These are phyloP conservation scores for Colletotrichum sp. DNA, from an alignment of 2,329 filamentous ascomycete species.

Conservation along the genomic window DNA sequence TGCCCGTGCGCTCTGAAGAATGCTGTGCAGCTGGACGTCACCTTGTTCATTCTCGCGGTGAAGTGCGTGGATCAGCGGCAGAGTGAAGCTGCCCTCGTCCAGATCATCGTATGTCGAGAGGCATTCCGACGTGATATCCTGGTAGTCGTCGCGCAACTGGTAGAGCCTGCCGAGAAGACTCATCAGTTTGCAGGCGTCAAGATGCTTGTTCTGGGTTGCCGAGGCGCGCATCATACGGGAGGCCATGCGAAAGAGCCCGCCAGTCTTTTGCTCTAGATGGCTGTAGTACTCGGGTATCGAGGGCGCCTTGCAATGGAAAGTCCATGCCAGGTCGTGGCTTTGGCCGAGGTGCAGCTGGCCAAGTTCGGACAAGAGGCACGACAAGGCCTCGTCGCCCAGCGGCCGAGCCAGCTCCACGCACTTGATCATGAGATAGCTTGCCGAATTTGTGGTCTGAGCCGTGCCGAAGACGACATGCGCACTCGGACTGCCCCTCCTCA, in stretches of 20 bases:
- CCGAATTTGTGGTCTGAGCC: conserved; percentile 40
- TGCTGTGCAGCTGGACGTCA: background rate
- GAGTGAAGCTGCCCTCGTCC: background rate
- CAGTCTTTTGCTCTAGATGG: conserved; percentile 1
- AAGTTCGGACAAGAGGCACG: background rate
- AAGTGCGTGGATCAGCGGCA: conserved; percentile 1
- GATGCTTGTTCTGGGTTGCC: background rate
- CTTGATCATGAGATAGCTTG: conserved; percentile 31
- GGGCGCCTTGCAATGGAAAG: conserved; percentile 23
- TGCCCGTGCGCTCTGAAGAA: background rate
- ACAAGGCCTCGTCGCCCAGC: conserved; percentile 25
- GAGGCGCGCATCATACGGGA: background rate
- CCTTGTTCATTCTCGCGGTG: background rate
- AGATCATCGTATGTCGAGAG: background rate
- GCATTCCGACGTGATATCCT: background rate
- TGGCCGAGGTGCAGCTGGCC: conserved; percentile 29
- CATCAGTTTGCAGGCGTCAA: background rate
- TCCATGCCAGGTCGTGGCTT: conserved; percentile 32
- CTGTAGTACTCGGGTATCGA: conserved; percentile 28
- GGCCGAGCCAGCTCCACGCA: conserved; percentile 21
- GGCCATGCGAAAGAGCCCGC: background rate
- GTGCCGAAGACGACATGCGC: conserved; percentile 39
- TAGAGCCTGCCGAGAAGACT: conserved; percentile 1
- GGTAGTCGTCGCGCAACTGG: background rate
- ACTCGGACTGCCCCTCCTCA: conserved; percentile 37